These are phyloP conservation scores for Beauveria rudraprayagi DNA, from an alignment of 2,329 filamentous ascomycete species.

Conservation along the genomic window DNA sequence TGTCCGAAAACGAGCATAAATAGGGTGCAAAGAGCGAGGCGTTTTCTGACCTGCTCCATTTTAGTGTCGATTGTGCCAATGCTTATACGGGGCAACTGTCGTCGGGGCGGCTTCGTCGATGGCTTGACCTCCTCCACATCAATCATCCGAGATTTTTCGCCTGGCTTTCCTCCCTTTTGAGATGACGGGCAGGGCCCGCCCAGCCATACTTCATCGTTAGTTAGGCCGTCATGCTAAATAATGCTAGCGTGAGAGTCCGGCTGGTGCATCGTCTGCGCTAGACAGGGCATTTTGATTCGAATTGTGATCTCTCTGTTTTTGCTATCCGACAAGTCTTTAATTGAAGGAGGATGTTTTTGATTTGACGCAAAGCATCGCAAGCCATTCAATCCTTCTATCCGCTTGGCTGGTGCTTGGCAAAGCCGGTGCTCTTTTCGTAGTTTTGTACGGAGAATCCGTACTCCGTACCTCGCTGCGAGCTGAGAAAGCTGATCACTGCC, in stretches of 20 bases:
- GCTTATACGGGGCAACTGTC: background rate
- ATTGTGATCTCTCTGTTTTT: constrained; percentile 9
- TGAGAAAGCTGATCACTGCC: background rate
- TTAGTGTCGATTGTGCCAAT: background rate
- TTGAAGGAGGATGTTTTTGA: background rate
- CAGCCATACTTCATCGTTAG: background rate
- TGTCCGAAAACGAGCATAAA: background rate
- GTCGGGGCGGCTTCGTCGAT: too few species aligned
- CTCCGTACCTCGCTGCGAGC: background rate
- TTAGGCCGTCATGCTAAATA: background rate
- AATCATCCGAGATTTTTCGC: background rate
- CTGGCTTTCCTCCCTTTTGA: background rate
- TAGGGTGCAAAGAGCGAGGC: background rate
- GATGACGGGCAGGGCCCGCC: constrained; percentile 6
- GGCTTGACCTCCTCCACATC: background rate
- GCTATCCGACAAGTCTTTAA: background rate
- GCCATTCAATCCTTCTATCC: background rate
- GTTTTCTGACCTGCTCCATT: background rate
- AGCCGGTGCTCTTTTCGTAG: background rate
- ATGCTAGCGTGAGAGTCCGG: background rate
- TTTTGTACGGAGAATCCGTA: too few species aligned
- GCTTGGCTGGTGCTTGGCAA: background rate
- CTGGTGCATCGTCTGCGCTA: constrained; percentile 4
- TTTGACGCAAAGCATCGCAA: background rate
- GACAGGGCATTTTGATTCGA: background rate